A percentile compares a stretch with the other conserved stretches of the same genome.
These are phyloP conservation scores for Fusarium armeniacum DNA, from an alignment of 2,329 filamentous ascomycete species.

Conservation along the genomic window DNA sequence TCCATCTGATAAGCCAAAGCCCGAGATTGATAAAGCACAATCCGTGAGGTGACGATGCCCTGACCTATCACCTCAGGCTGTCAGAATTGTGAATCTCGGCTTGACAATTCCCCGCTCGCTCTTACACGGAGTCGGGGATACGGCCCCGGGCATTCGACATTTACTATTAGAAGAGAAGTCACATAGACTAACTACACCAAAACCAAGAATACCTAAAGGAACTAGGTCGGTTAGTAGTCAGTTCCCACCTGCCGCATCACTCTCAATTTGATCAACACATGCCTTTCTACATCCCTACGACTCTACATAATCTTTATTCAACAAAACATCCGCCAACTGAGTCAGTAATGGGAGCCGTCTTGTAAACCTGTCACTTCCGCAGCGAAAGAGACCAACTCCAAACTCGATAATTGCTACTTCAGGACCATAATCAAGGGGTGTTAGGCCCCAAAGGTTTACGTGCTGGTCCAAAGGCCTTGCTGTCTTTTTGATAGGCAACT, in stretches of 20 bases:
- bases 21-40: conserved; percentile 39
- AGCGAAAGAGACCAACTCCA: not conserved
- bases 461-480: rapidly evolving
- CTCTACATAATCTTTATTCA: not conserved
- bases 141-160: conserved; percentile 23
- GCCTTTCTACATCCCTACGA: not conserved
- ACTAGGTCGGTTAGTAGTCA: too few relatives aligned
- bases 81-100: conserved; percentile 21
- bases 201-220: not conserved
- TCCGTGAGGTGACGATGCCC: not conserved
- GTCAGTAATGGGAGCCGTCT: not conserved
- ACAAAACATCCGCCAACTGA: not conserved
- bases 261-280: not conserved
- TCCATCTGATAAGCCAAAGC: conserved; percentile 34
- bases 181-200: too few relatives aligned
- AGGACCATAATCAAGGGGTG: conserved; percentile 1
- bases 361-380: not conserved
- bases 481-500: not conserved
- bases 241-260: not conserved
- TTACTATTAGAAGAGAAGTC: not conserved
- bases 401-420: not conserved
- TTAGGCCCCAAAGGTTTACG: conserved; percentile 14
- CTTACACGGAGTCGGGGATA: conserved; percentile 38
- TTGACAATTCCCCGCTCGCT: conserved; percentile 38
- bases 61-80: not conserved